Evolutionary conservation across 1,284 basidiomycete genomes (phyloP), one percentile per base, ranked within the genome.

Genomic region (Cryptococcus sp.): DNA sequence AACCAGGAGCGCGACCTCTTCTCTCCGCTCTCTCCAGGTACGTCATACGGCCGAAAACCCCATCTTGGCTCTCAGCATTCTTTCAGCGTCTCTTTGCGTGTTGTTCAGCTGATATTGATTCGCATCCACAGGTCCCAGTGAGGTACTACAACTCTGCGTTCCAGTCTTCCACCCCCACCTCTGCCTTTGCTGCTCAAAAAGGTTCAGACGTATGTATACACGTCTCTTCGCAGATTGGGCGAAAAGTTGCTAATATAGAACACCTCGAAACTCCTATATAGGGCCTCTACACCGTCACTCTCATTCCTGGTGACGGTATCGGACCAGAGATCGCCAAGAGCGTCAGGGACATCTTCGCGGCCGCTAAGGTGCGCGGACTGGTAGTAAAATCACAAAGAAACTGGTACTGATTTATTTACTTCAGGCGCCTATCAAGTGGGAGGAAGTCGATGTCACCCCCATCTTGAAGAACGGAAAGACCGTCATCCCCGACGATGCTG

Each of bases 281-380:
- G 91, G 94, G 94, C 65, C 96, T 96, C 84, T 97, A 93, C 81
- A 88, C 88, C 49, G 70, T 67, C 49, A 62, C 69, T 41, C 63
- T 69, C 39, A 67, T 75, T 64, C 63, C 70, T 51, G 67, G 76
- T 62, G 65, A 67, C 63, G 73, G 69, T 79, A 99, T 99, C 83
- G 96, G 96, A 50, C 93, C 95, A 50, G 96, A 99, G 83, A 98
- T 99, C 71, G 91, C 92, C 79, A 84, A 96, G 82, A 89, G 94
- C 61, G 88, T 99, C 73, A 96, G 96, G 81, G 82, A 87, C 65
- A 99, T 99, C 79, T 99, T 95, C 80, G 80, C 81, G 51, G 89
- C 91, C 64, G 94, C 95, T 64, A 85, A 88, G 60, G 92, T 90
- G 46, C 38, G 76, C 78, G 19, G n/a, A n/a, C n/a, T n/a, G n/a